Conservation (phyloP, 1,284 basidiomycete species). For the Cutaneotrichosporon dermatis region DNA sequence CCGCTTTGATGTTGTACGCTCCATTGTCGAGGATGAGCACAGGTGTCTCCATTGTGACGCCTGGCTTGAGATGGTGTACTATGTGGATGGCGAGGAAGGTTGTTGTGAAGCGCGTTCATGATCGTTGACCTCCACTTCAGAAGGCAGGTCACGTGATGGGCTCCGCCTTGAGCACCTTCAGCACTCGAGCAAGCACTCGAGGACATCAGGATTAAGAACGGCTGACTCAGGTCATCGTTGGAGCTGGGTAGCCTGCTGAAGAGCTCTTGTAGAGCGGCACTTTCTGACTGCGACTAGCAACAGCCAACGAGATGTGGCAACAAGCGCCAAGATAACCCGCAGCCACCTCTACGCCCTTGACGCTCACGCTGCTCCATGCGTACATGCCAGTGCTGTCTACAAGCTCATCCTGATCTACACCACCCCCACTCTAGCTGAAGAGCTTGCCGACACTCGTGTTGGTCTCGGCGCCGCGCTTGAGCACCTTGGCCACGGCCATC, state of each 20-base stretch:
- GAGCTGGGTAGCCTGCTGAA: no score
- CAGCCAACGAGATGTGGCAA: no score
- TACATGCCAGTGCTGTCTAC: not conserved
- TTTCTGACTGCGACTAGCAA: no score
- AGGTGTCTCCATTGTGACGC: slow-evolving; percentile 24
- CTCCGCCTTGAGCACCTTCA: no score
- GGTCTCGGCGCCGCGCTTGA: slow-evolving; percentile 88
- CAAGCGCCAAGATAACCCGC: no score
- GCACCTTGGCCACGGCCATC: slow-evolving; percentile 92
- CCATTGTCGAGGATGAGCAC: slow-evolving; percentile 80
- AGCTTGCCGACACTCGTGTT: slow-evolving; percentile 87
- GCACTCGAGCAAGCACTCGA: no score
- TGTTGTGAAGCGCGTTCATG: not conserved
- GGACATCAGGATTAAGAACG: no score
- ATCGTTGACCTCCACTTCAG: not conserved
- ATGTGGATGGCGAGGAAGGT: not conserved
- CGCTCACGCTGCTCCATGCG: not conserved
- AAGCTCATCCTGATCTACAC: not conserved
- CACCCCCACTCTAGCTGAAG: slow-evolving; percentile 53
- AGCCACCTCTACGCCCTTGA: no score
- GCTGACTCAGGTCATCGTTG: no score
- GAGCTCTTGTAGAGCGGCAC: no score
- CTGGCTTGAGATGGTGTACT: not conserved
- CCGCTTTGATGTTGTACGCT: slow-evolving; percentile 71
- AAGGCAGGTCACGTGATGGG: not conserved